phyloP scores from a whole-genome alignment of 2,329 filamentous ascomycete species.

The Curvularia eragrostidis region DNA sequence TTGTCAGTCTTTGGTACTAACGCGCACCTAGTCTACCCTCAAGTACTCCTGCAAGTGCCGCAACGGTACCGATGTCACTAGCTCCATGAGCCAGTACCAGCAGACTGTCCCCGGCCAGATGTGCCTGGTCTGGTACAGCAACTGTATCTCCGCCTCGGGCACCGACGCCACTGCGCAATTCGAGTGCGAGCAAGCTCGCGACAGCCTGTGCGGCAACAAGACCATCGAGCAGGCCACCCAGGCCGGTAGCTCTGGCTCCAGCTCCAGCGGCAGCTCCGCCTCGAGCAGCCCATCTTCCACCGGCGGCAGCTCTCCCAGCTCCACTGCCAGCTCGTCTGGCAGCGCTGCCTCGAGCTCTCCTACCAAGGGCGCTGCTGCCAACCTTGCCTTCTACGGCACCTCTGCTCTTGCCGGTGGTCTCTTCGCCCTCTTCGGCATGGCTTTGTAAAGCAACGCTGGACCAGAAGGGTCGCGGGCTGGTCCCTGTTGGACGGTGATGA shows the following conservation, averaged over 20 bases:
- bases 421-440: slow-evolving; percentile 63
- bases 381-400: slow-evolving; percentile 59
- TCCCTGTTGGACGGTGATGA: slow-evolving; percentile 37
- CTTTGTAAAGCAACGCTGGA: slow-evolving; percentile 56
- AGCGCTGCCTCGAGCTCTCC: slow-evolving; percentile 22
- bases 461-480: slow-evolving; percentile 32
- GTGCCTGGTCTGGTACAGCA: slow-evolving; percentile 60
- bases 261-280: slow-evolving; percentile 38
- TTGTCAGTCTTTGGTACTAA: slow-evolving; percentile 24
- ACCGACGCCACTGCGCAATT: slow-evolving; percentile 48
- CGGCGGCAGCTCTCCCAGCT: slow-evolving; percentile 31
- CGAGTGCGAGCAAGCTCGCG: slow-evolving; percentile 53
- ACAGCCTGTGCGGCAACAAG: slow-evolving; percentile 60
- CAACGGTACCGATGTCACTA: slow-evolving; percentile 61
- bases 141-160: slow-evolving; percentile 51
- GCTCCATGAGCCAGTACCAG: slow-evolving; percentile 55
- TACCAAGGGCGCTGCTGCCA: slow-evolving; percentile 52
- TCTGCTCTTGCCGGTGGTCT: slow-evolving; percentile 61
- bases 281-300: slow-evolving; percentile 32
- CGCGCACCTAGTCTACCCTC: slow-evolving; percentile 54
- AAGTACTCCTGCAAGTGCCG: slow-evolving; percentile 64
- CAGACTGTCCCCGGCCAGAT: slow-evolving; percentile 67
- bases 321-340: slow-evolving; percentile 36
- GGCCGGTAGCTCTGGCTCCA: slow-evolving; percentile 23
- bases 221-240: slow-evolving; percentile 41